Evolutionary conservation across 805 yeast species (phyloP).

Genomic region (Pichia ethanolica): DNA sequence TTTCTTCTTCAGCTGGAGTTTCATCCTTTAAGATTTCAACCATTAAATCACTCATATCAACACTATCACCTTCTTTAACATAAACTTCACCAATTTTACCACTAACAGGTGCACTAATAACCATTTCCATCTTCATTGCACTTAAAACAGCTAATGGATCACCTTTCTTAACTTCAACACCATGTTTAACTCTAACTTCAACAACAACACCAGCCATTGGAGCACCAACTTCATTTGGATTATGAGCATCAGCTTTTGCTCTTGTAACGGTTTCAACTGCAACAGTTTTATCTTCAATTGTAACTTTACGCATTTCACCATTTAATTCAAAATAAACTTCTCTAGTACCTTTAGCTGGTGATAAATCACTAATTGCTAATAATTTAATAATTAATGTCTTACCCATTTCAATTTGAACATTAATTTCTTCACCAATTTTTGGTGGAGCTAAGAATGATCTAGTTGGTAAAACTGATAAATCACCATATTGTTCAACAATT

Average conservation of each 20-base stretch:
- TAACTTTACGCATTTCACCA: slow-evolving; percentile 96
- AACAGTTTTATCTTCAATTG: slow-evolving; percentile 81
- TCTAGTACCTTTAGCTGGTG: slow-evolving; percentile 78
- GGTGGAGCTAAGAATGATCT: slow-evolving; percentile 84
- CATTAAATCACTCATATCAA: slow-evolving; percentile 88
- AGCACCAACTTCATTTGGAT: slow-evolving; percentile 91
- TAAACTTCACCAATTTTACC: slow-evolving; percentile 76
- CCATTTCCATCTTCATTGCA: slow-evolving; percentile 99
- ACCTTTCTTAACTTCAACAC: slow-evolving; percentile 89
- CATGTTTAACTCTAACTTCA: slow-evolving; percentile 86
- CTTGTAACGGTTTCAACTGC: slow-evolving; percentile 80
- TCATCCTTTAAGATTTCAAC: slow-evolving; percentile 42
- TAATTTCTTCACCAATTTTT: slow-evolving; percentile 78
- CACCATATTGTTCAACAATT: slow-evolving; percentile 74
- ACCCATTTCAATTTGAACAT: slow-evolving; percentile 90
- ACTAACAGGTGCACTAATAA: slow-evolving; percentile 81
- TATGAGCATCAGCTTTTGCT: slow-evolving; percentile 83
- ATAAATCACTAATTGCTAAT: slow-evolving; percentile 87
- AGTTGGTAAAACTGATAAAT: slow-evolving; percentile 90
- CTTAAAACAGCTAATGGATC: slow-evolving; percentile 88
- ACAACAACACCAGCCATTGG: slow-evolving; percentile 99
- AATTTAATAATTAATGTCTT: slow-evolving; percentile 85
- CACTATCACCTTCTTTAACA: slow-evolving; percentile 88
- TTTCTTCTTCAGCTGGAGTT: neutral
- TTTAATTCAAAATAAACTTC: slow-evolving; percentile 97